Evolutionary conservation across 106 monocot species (phyloP), one percentile per base, ranked within the genome.

Genomic region (Vanilla planifolia): DNA sequence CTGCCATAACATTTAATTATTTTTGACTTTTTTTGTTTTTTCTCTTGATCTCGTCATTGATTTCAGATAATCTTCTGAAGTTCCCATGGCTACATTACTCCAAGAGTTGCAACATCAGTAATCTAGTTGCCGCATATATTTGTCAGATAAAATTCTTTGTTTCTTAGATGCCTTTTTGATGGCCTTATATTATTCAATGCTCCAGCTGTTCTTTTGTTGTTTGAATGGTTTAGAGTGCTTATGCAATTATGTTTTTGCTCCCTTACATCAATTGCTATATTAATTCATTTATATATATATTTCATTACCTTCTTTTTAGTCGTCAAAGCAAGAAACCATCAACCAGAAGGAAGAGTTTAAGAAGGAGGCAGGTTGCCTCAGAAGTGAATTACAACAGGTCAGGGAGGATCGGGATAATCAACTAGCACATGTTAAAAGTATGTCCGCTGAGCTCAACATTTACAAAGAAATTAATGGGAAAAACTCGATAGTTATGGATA

Each of bases 381-480:
- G 82, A 64, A 37, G 34, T 59, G 91, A 98, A 59, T 23, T 91
- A 70, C 73, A 82, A n/a, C 77, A 77, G 70, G 74, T 85, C 24
- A 88, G 77, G 67, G 81, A 74, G 43, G 96, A 91, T 39, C 81
- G 88, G 72, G 87, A 98, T 63, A 41, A 68, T 5, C 71, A 79
- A 40, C 51, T 81, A 15, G 44, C 66, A 27, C 56, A 79, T 25
- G 63, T 87, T 7, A 75, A 88, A 26, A 68, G 58, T 47, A 79
- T 86, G 71, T 67, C 7, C 40, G 59, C 47, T 56, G 67, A 75
- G 34, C 62, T 75, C 33, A 50, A 61, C 19, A 62, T 63, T n/a
- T 68, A 46, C 15, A 67, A 61, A 48, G 75, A 75, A 33, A 33
- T 67, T 19, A 68, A 67, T 1, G 62, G 63, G 35, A 61, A 62